These are phyloP conservation scores for Aspergillus awamori DNA, from an alignment of 2,329 filamentous ascomycete genomes.

Conservation along the genomic window DNA sequence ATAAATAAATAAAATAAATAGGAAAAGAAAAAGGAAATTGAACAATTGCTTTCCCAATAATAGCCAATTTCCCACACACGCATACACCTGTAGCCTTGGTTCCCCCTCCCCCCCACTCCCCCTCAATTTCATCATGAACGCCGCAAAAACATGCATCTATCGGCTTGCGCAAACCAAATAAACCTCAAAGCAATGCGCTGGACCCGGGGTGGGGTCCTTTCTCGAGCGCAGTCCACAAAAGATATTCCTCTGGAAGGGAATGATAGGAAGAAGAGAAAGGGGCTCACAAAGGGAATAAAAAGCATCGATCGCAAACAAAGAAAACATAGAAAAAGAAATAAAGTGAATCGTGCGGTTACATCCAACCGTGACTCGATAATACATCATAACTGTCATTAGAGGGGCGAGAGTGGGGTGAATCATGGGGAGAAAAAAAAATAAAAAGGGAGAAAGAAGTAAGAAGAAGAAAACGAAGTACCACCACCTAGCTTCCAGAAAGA, in stretches of 20 bases:
- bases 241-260: neutral
- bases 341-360: slow-evolving; percentile 8
- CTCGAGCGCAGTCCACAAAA: neutral
- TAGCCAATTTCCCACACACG: slow-evolving; percentile 5
- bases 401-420: neutral
- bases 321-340: slow-evolving; percentile 17
- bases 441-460: neutral
- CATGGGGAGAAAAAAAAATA: neutral
- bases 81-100: neutral
- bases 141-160: slow-evolving; percentile 17
- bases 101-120: neutral
- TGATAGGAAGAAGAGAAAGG: neutral
- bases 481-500: neutral
- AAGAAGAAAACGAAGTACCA: slow-evolving; percentile 1
- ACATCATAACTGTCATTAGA: slow-evolving; percentile 16
- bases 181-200: neutral
- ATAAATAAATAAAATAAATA: slow-evolving; percentile 6
- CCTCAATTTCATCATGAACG: neutral
- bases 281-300: neutral
- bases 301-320: neutral
- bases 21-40: neutral
- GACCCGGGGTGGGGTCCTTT: neutral
- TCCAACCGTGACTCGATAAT: slow-evolving; percentile 1
- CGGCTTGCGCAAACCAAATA: neutral
- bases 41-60: slow-evolving; percentile 9